These are phyloP conservation scores for Oropetium thomaeum DNA, from an alignment of 176 grass and related monocot species.

Conservation along the genomic window DNA sequence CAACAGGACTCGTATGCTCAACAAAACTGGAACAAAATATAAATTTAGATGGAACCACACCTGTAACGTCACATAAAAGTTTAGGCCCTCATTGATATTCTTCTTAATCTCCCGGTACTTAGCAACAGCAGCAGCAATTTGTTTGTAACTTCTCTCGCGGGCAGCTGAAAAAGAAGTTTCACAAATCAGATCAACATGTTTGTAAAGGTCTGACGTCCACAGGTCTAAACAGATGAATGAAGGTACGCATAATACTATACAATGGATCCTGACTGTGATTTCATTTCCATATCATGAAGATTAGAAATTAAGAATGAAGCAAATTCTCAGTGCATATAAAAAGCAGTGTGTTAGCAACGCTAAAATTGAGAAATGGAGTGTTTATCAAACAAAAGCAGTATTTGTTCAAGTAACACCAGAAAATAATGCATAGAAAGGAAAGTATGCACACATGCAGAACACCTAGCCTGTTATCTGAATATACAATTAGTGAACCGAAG, in stretches of 20 bases:
- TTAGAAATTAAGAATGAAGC: slow-evolving; percentile 15
- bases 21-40: slow-evolving; percentile 17
- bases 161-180: slow-evolving; percentile 57
- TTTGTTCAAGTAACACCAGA: slow-evolving; percentile 13
- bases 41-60: slow-evolving; percentile 36
- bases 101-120: slow-evolving; percentile 90
- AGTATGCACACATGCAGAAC: neutral
- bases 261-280: slow-evolving; percentile 11
- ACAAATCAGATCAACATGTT: slow-evolving; percentile 13
- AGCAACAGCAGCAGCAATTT: slow-evolving; percentile 86
- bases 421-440: slow-evolving; percentile 24
- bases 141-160: slow-evolving; percentile 88
- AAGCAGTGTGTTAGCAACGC: neutral
- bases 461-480: neutral
- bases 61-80: slow-evolving; percentile 95
- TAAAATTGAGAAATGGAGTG: neutral
- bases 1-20: slow-evolving; percentile 11
- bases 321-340: neutral
- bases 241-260: neutral
- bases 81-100: slow-evolving; percentile 87
- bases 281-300: slow-evolving; percentile 5
- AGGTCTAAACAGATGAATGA: neutral
- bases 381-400: neutral
- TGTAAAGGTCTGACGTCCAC: neutral
- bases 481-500: neutral